Conservation (phyloP, 2,329 filamentous ascomycete species). For the Fusarium solani-melongenae region DNA sequence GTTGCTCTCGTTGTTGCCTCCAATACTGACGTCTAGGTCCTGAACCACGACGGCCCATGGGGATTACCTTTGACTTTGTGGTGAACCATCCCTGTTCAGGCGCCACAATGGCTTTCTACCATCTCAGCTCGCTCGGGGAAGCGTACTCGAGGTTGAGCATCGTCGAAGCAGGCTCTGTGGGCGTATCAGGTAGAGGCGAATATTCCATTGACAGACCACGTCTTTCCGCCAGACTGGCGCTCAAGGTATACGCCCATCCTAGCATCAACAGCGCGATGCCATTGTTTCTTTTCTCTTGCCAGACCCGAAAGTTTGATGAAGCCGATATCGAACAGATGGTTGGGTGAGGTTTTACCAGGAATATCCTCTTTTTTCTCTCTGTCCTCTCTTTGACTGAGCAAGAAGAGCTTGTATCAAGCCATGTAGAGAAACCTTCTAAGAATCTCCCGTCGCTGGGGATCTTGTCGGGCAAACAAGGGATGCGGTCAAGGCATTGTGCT, state of each 20-base stretch:
- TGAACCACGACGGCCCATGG: not conserved
- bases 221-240: not conserved
- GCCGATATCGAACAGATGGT: not conserved
- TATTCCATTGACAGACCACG: not conserved
- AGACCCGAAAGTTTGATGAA: not conserved
- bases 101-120: not conserved
- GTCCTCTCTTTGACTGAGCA: not conserved
- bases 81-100: not conserved
- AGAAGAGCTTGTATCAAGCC: not conserved
- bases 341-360: not conserved
- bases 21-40: no score
- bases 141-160: not conserved
- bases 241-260: not conserved
- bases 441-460: not conserved
- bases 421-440: not conserved
- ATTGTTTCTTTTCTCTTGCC: not conserved
- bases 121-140: not conserved
- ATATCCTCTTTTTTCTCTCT: not conserved
- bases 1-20: not conserved
- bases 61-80: not conserved
- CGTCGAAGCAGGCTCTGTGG: not conserved
- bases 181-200: not conserved
- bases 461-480: not conserved
- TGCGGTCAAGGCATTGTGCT: not conserved
- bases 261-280: conserved; percentile 1